phyloP scores from a whole-genome alignment of 306 rosid genomes.

The Acacia crassicarpa region DNA sequence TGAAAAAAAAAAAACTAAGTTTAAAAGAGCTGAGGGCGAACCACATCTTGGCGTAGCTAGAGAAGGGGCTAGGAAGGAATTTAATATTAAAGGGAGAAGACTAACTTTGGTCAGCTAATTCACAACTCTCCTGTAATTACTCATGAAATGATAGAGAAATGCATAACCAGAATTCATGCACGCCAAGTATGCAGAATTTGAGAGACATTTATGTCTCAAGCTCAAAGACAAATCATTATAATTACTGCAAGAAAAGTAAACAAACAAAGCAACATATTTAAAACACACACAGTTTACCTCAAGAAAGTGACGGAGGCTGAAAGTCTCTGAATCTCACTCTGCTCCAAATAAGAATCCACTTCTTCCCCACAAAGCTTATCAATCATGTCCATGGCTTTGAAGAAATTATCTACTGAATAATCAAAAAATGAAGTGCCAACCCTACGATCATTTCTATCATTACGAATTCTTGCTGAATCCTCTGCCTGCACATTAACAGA shows the following conservation, averaged over 20 bases:
- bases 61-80: background rate
- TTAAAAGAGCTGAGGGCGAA: background rate
- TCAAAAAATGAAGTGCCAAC: slow-evolving; percentile 57
- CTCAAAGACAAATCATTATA: background rate
- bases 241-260: background rate
- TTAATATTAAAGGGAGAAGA: background rate
- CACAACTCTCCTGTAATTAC: background rate
- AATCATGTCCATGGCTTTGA: slow-evolving; percentile 51
- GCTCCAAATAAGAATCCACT: slow-evolving; percentile 30
- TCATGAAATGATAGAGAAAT: background rate
- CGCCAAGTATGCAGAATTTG: background rate
- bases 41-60: background rate
- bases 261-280: background rate
- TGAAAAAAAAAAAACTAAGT: background rate
- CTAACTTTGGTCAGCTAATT: background rate
- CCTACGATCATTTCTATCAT: slow-evolving; percentile 23
- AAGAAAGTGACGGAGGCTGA: slow-evolving; percentile 63
- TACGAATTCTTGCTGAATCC: background rate
- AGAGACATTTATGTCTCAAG: background rate
- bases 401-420: slow-evolving; percentile 63
- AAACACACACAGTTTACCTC: slow-evolving; percentile 42
- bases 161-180: background rate
- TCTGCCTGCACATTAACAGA: slow-evolving; percentile 7
- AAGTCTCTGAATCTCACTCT: slow-evolving; percentile 49
- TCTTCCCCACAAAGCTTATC: slow-evolving; percentile 63